Conservation (phyloP, 208 protist species). For the Balamuthia mandrillaris region DNA sequence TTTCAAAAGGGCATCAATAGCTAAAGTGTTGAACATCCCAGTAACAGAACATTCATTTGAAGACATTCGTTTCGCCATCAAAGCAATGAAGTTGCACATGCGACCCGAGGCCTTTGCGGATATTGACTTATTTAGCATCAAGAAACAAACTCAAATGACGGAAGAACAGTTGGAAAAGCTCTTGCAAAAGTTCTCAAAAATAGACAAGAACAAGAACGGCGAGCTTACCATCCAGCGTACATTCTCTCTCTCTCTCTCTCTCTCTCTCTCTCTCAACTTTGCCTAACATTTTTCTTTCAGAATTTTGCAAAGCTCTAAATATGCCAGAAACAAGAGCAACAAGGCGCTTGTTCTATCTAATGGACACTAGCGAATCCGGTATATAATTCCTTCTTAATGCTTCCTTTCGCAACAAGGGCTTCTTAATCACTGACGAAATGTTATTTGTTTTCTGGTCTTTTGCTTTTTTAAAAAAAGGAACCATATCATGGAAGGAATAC, state of each 20-base stretch:
- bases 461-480: not conserved
- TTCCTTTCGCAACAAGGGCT: too few relatives aligned
- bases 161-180: conserved; percentile 1
- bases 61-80: conserved; percentile 1
- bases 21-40: not conserved
- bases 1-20: not conserved
- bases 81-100: conserved; percentile 20
- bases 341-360: not conserved
- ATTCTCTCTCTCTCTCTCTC: not conserved
- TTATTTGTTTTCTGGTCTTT: not conserved
- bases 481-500: conserved; percentile 19
- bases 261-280: not conserved
- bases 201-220: not conserved
- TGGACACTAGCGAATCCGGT: not conserved
- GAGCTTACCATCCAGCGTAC: not conserved
- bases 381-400: too few relatives aligned
- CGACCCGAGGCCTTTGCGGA: conserved; percentile 5
- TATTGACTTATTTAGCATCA: not conserved
- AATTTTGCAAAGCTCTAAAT: not conserved
- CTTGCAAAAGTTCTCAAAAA: not conserved
- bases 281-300: not conserved
- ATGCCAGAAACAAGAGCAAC: not conserved
- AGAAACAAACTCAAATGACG: not conserved
- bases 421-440: not conserved
- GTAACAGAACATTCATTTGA: not conserved